These are phyloP conservation scores for Candida sanyiensis DNA, from an alignment of 805 yeast species.

Conservation along the genomic window DNA sequence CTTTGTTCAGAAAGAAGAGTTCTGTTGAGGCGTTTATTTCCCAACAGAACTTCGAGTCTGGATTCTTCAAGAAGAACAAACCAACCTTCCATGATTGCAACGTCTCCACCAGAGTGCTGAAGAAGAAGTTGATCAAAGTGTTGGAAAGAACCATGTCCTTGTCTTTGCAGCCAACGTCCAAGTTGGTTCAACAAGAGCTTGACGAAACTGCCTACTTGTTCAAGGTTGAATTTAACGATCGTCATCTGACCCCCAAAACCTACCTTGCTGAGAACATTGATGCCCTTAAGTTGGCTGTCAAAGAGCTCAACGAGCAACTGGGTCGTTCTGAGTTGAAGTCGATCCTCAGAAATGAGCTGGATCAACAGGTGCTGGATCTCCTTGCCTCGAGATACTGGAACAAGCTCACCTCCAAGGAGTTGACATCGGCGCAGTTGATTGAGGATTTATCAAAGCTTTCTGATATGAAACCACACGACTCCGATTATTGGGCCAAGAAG, in stretches of 20 bases:
- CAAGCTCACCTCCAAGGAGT: constrained; percentile 30
- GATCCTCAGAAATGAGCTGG: constrained; percentile 75
- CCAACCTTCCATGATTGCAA: constrained; percentile 56
- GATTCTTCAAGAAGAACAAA: constrained; percentile 59
- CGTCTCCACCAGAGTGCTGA: constrained; percentile 70
- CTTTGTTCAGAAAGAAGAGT: constrained; percentile 46
- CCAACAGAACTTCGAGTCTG: constrained; percentile 60
- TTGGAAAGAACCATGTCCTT: constrained; percentile 88
- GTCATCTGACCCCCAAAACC: constrained; percentile 89
- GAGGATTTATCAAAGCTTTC: constrained; percentile 52
- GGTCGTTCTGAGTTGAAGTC: constrained; percentile 79
- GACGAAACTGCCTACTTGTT: constrained; percentile 91
- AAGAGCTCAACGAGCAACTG: constrained; percentile 78
- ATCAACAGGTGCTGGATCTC: constrained; percentile 81
- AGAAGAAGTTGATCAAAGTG: constrained; percentile 77
- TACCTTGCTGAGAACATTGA: constrained; percentile 91
- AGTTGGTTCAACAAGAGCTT: constrained; percentile 78
- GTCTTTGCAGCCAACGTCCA: constrained; percentile 81
- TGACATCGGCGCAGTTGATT: constrained; percentile 23
- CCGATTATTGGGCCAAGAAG: constrained; percentile 76
- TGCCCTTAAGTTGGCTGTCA: constrained; percentile 74
- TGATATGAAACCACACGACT: constrained; percentile 55
- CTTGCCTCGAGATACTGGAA: constrained; percentile 94
- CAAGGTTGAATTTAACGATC: constrained; percentile 94
- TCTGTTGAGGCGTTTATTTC: constrained; percentile 61